Conservation (phyloP, 2,329 filamentous ascomycete species). For the Neospermospora avenae region DNA sequence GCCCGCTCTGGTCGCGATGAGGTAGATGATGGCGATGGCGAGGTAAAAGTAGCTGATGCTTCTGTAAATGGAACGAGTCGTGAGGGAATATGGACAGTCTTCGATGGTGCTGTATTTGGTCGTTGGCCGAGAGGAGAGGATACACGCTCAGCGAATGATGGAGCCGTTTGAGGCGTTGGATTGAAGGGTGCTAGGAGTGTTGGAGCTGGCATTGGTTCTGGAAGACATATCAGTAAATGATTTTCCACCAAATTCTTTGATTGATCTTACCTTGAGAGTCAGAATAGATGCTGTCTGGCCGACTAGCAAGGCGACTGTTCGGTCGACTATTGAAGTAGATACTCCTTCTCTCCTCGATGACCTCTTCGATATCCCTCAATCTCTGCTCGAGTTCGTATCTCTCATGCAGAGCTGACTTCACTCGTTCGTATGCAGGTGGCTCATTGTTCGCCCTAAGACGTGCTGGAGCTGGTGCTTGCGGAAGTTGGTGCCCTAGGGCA, state of each 20-base stretch:
- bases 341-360: slow-evolving; percentile 56
- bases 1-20: slow-evolving; percentile 16
- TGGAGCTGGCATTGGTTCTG: slow-evolving; percentile 54
- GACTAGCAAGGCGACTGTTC: slow-evolving; percentile 27
- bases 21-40: slow-evolving; percentile 13
- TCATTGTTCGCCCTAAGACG: slow-evolving; percentile 32
- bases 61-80: slow-evolving; percentile 34
- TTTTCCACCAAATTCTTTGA: neutral
- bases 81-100: slow-evolving; percentile 36
- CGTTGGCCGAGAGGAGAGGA: slow-evolving; percentile 28
- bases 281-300: slow-evolving; percentile 28
- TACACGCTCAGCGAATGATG: slow-evolving; percentile 39
- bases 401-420: slow-evolving; percentile 34
- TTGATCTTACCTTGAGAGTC: slow-evolving; percentile 25
- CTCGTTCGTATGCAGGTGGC: slow-evolving; percentile 32
- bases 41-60: slow-evolving; percentile 30
- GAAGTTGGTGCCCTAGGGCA: slow-evolving; percentile 26
- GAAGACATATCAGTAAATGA: slow-evolving; percentile 13
- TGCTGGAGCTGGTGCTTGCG: slow-evolving; percentile 26
- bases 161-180: slow-evolving; percentile 42
- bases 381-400: slow-evolving; percentile 54
- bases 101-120: slow-evolving; percentile 37
- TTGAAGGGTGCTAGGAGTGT: slow-evolving; percentile 31
- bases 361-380: slow-evolving; percentile 56
- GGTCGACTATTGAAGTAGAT: slow-evolving; percentile 43